A percentile compares a stretch with the other conserved stretches of the same genome.
Conservation (phyloP, 306 rosid genomes). For the Astragalus membranaceus region DNA sequence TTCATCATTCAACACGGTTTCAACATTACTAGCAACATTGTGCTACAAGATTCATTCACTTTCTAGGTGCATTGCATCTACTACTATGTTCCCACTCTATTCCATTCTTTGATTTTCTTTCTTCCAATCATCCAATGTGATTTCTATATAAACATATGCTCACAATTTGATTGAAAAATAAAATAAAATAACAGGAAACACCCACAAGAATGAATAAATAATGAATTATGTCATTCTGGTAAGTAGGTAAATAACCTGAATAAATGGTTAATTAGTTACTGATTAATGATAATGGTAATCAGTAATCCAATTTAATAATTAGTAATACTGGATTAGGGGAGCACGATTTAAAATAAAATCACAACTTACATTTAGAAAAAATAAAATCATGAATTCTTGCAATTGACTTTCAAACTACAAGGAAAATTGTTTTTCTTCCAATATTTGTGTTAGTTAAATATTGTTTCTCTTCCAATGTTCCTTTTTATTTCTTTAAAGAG, state of each 20-base stretch:
- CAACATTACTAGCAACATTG: background rate
- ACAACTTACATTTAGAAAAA: background rate
- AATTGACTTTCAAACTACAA: background rate
- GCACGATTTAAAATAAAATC: background rate
- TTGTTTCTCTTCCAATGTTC: background rate
- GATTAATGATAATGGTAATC: no score
- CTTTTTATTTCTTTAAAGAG: slow-evolving; percentile 11
- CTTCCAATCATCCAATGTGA: background rate
- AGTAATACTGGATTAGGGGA: background rate
- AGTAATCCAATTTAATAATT: no score
- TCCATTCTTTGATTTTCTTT: background rate
- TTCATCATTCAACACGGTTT: background rate
- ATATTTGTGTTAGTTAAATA: no score
- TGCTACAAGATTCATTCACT: background rate
- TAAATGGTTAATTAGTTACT: no score
- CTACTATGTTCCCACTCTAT: background rate
- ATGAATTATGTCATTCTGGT: no score
- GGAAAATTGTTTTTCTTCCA: background rate
- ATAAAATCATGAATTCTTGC: background rate
- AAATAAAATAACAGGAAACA: no score
- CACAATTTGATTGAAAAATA: background rate
- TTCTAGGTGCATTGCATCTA: background rate
- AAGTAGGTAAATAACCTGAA: no score
- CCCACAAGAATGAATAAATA: no score
- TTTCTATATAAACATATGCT: background rate